phyloP scores from a whole-genome alignment of 2,329 filamentous ascomycete species.

The Pseudofabraea citricarpa region DNA sequence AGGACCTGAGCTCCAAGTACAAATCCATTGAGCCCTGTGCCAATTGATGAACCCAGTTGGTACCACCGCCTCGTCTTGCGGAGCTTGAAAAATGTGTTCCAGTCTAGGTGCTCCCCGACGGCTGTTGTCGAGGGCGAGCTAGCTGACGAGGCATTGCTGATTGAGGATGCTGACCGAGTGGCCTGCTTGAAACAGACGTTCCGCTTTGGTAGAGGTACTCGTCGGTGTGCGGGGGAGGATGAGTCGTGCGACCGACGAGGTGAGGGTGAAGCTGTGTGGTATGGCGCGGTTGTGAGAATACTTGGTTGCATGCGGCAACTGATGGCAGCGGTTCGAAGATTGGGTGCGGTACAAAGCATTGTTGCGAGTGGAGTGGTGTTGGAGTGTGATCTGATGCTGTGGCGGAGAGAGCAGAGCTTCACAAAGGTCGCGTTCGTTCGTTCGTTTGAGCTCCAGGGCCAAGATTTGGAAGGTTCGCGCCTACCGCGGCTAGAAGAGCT shows the following conservation, averaged over 20 bases:
- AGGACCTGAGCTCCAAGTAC: slow-evolving; percentile 60
- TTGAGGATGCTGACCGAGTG: slow-evolving; percentile 13
- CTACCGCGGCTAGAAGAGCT: too few species aligned
- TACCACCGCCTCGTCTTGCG: slow-evolving; percentile 80
- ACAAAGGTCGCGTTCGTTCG: too few species aligned
- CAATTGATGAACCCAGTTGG: slow-evolving; percentile 72
- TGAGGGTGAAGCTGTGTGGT: slow-evolving; percentile 16
- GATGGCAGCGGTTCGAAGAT: slow-evolving; percentile 24
- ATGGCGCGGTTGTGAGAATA: slow-evolving; percentile 20
- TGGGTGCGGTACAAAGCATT: slow-evolving; percentile 25
- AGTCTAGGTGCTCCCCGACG: slow-evolving; percentile 48
- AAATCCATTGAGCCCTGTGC: slow-evolving; percentile 58
- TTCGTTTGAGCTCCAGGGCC: too few species aligned
- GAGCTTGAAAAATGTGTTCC: slow-evolving; percentile 90
- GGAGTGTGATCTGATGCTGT: neutral
- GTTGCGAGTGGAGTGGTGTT: slow-evolving; percentile 5
- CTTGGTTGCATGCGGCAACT: slow-evolving; percentile 25
- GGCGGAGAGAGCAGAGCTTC: neutral
- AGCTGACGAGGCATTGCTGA: slow-evolving; percentile 5
- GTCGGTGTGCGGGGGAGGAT: slow-evolving; percentile 11
- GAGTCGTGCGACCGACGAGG: slow-evolving; percentile 13
- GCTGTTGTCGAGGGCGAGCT: slow-evolving; percentile 7
- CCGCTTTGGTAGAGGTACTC: slow-evolving; percentile 20
- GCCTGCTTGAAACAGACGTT: slow-evolving; percentile 22
- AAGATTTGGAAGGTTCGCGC: too few species aligned